Base-by-base conservation (phyloP, 192 early-diverging fungal species). In the Thamnidium elegans region DNA sequence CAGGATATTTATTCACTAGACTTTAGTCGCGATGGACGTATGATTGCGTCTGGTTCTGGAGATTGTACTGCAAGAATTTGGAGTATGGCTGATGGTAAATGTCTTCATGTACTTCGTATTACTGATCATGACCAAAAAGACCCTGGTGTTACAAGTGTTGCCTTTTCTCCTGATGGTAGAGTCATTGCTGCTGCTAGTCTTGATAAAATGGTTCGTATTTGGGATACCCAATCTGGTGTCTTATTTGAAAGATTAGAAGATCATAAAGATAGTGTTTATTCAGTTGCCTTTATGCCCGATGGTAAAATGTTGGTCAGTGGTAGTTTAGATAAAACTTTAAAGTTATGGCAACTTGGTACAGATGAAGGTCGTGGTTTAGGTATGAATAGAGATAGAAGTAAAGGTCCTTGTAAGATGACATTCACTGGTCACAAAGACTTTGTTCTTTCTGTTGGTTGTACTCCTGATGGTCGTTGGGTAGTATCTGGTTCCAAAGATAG, bases 1-100 rank as follows among this genome's bases (percentile, higher is more conserved):
- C 92, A 94, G 79, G 97, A 99, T 72, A 98, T 99, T 69, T 99
- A 99, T 75, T 91, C 89, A 32, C 80, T 99, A 71, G 97, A 98
- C 67, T 99, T 95, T 83, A 89, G 88, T 66, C 79, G 87, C 19
- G 95, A 97, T 75, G 94, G 95, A 39, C 77, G 84, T 56, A 87
- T 85, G 21, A 86, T 99, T 65, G 93, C 95, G 34, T 93, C 90
- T 10, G 97, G 95, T 36, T 92, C 90, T 7, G 91, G 91, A 52
- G 91, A 93, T 79, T 85, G 88, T 67, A 90, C 91, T 0, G 91
- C 88, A 56, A 77, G 93, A 54, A 87, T 99, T 20, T 99, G 95
- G 95, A 90, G 91, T 70, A 82, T 92, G 70, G 86, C 86, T 19
- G 82, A 81, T 39, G 92, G 92, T 34, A 87, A 82, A 62, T 86